phyloP scores from a whole-genome alignment of 2,329 filamentous ascomycete species.

The Beauveria sp. region DNA sequence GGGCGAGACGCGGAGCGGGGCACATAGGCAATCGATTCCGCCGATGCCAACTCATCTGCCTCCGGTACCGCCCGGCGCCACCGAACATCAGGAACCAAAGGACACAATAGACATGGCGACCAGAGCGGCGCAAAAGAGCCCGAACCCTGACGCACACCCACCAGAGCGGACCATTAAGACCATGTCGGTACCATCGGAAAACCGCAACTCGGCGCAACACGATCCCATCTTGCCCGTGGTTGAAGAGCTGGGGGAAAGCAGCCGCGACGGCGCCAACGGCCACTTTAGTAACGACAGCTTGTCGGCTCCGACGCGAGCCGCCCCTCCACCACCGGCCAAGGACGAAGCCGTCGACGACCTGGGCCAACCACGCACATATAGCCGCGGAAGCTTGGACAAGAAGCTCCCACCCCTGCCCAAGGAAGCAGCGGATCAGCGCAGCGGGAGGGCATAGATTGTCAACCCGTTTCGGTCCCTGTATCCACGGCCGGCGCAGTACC shows the following conservation, averaged over 20 bases:
- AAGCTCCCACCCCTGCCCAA: slow-evolving; percentile 24
- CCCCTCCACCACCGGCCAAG: slow-evolving; percentile 27
- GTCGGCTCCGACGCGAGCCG: slow-evolving; percentile 36
- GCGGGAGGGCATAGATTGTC: slow-evolving; percentile 4
- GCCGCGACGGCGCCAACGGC: slow-evolving; percentile 37
- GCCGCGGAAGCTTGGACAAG: slow-evolving; percentile 27
- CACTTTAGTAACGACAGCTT: slow-evolving; percentile 27
- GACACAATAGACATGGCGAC: slow-evolving; percentile 34
- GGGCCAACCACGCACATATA: not conserved
- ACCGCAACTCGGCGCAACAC: slow-evolving; percentile 50
- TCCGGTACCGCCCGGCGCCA: slow-evolving; percentile 30
- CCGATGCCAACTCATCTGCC: slow-evolving; percentile 40
- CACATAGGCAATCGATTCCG: slow-evolving; percentile 27
- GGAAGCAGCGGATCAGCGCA: not conserved
- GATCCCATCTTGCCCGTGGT: slow-evolving; percentile 67
- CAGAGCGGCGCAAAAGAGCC: slow-evolving; percentile 27
- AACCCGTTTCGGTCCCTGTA: slow-evolving; percentile 1
- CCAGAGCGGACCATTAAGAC: slow-evolving; percentile 53
- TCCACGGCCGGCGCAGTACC: not conserved
- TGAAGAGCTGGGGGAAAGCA: slow-evolving; percentile 77
- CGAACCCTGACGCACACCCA: slow-evolving; percentile 38
- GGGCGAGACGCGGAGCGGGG: slow-evolving; percentile 30
- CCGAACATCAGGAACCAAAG: slow-evolving; percentile 28
- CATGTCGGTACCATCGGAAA: slow-evolving; percentile 16
- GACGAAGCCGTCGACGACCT: slow-evolving; percentile 5